Base-by-base conservation (phyloP, 352 stramenopile genomes). In the Phytophthora fragariaefolia region DNA sequence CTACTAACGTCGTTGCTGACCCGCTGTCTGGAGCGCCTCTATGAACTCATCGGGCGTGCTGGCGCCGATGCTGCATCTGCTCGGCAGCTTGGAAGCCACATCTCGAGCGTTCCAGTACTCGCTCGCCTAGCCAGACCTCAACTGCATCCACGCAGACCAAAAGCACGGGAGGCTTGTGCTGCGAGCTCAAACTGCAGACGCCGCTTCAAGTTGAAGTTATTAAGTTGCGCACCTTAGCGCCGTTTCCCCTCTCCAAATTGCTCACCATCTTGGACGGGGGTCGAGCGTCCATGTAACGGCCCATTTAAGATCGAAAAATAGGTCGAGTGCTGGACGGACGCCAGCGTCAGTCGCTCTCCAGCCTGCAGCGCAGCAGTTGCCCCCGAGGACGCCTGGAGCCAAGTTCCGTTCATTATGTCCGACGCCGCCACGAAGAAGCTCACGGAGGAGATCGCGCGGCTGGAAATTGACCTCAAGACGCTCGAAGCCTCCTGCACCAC, bases 341-440 rank as follows among this genome's bases (percentile, higher is more conserved):
- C n/a, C n/a, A n/a, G n/a, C n/a, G n/a, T n/a, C n/a, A n/a, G n/a
- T n/a, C n/a, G n/a, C n/a, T n/a, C n/a, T n/a, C n/a, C n/a, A n/a
- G n/a, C n/a, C n/a, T n/a, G n/a, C n/a, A n/a, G n/a, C n/a, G n/a
- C n/a, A n/a, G n/a, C n/a, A n/a, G n/a, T n/a, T n/a, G n/a, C n/a
- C n/a, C n/a, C n/a, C n/a, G n/a, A n/a, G n/a, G n/a, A n/a, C n/a
- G n/a, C n/a, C n/a, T n/a, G n/a, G n/a, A 38, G 12, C 20, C 50
- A 23, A 22, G n/a, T 8, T 36, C 36, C 17, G 15, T 8, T n/a
- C 34, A 58, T 2, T 17, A 85, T 85, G 77, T 74, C 79, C 26
- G 83, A 93, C 72, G 73, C 76, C 40, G 80, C 86, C 57, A 76
- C 79, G 40, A 93, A 93, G 80, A 93, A 93, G 78, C 81, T 93